Evolutionary conservation across 108 stramenopile species (phyloP).

Genomic region (Fragilaria crotonensis): DNA sequence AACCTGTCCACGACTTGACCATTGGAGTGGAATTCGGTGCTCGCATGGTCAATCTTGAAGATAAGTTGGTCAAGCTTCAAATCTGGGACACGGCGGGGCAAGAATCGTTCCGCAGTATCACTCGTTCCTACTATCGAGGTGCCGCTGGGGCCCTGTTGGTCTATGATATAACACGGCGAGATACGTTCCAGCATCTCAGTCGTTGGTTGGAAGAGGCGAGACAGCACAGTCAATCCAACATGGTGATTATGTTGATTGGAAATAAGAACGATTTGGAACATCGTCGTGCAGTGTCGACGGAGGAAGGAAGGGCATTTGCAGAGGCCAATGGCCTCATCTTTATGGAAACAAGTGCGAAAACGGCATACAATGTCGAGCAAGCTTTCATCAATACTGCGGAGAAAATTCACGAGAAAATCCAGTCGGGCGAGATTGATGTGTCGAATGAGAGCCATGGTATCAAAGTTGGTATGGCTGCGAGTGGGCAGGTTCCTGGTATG

Average conservation of each 20-base stretch:
- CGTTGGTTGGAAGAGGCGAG: constrained; percentile 99
- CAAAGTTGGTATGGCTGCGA: constrained; percentile 86
- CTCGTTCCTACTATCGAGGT: constrained; percentile 98
- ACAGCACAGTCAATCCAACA: constrained; percentile 94
- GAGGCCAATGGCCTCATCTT: constrained; percentile 96
- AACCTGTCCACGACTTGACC: constrained; percentile 98
- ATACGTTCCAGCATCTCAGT: constrained; percentile 96
- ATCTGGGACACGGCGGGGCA: constrained; percentile 91
- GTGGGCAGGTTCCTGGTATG: constrained; percentile 15
- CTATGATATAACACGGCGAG: constrained; percentile 98
- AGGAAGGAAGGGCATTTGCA: constrained; percentile 92
- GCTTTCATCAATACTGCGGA: constrained; percentile 98
- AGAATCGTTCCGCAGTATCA: constrained; percentile 98
- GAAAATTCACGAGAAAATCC: constrained; percentile 96
- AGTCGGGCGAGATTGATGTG: constrained; percentile 93
- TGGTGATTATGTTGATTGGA: constrained; percentile 99
- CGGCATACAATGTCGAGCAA: constrained; percentile 94
- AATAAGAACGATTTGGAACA: constrained; percentile 96
- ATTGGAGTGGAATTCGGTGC: constrained; percentile 99
- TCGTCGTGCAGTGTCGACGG: constrained; percentile 80
- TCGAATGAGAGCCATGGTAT: constrained; percentile 95
- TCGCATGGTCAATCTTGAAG: constrained; percentile 88
- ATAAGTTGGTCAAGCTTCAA: constrained; percentile 88
- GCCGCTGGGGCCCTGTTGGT: constrained; percentile 98
- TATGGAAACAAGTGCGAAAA: constrained; percentile 97